A percentile compares a stretch with the other conserved stretches of the same genome.
Evolutionary conservation across 805 yeast genomes (phyloP).

Genomic region (Myxozyma neglecta): DNA sequence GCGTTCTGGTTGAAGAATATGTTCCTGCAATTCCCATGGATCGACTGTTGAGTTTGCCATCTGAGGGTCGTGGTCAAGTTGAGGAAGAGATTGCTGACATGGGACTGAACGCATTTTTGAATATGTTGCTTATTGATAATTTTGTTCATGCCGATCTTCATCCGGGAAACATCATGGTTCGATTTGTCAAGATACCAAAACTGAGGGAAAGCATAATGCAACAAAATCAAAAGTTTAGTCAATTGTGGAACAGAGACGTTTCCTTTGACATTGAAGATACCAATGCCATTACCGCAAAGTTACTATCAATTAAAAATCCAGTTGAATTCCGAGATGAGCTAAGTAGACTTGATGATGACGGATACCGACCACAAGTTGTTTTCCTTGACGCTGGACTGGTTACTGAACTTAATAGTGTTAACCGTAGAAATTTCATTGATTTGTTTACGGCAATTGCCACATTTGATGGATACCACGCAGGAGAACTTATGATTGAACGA

Average conservation of each 20-base stretch:
- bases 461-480: constrained; percentile 93
- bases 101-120: constrained; percentile 85
- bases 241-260: constrained; percentile 18
- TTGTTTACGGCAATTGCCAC: constrained; percentile 83
- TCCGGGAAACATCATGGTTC: constrained; percentile 89
- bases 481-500: constrained; percentile 92
- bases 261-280: constrained; percentile 34
- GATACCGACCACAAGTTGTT: constrained; percentile 81
- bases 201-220: constrained; percentile 3
- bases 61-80: constrained; percentile 38
- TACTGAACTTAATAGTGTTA: constrained; percentile 76
- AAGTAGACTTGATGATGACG: constrained; percentile 49
- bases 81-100: constrained; percentile 66
- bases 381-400: constrained; percentile 92
- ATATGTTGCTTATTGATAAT: constrained; percentile 89
- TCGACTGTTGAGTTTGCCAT: constrained; percentile 53
- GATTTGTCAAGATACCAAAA: constrained; percentile 55
- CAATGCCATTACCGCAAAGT: constrained; percentile 31
- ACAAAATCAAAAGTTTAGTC: background rate
- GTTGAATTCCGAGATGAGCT: constrained; percentile 41
- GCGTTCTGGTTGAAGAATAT: constrained; percentile 83
- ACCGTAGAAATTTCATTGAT: constrained; percentile 83
- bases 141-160: constrained; percentile 96
- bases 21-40: constrained; percentile 83
- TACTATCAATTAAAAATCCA: constrained; percentile 34